Evolutionary conservation across 345 rosid genomes (phyloP).

Genomic region (sweet orange (Citrus sinensis)): DVS_A1.0 CM039166.1:531501-532000

Average conservation of each 20-base stretch:
- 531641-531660: not conserved
- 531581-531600: conserved; percentile 11
- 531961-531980: too few species aligned
- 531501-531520: not conserved
- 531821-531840: not conserved
- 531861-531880: too few species aligned
- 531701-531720: too few species aligned
- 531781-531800: not conserved
- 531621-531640: not conserved
- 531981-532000: too few species aligned
- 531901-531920: too few species aligned
- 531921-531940: too few species aligned
- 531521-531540: not conserved
- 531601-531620: conserved; percentile 2
- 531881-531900: too few species aligned
- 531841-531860: not conserved
- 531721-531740: not conserved
- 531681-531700: not conserved
- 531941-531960: too few species aligned
- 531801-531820: not conserved
- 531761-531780: not conserved
- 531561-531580: not conserved
- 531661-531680: not conserved
- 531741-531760: not conserved
- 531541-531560: not conserved